Percentiles rank a stretch among this genome's conserved stretches.
Conservation (phyloP, 2,329 filamentous ascomycete genomes). For the Pseudogymnoascus sp. region DNA sequence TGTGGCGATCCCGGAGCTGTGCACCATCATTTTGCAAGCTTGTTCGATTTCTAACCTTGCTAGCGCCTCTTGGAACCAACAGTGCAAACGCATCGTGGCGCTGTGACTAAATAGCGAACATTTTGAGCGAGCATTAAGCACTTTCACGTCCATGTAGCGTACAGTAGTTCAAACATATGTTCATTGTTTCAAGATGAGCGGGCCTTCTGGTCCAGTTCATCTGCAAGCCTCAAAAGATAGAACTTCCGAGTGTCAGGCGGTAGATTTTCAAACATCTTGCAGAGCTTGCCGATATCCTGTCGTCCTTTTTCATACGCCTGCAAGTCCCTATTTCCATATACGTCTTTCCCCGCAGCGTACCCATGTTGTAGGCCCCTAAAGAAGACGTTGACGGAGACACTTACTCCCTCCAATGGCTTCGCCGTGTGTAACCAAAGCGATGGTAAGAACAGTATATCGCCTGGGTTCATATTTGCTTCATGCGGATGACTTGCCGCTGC, state of each 20-base stretch:
- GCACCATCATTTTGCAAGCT: not conserved
- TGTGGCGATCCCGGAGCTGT: not conserved
- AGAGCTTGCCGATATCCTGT: conserved; percentile 60
- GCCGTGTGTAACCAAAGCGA: conserved; percentile 79
- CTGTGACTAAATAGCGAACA: not conserved
- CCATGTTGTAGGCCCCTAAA: conserved; percentile 61
- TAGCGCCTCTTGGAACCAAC: not conserved
- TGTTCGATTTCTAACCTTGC: not conserved
- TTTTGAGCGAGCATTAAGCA: not conserved
- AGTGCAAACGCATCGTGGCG: not conserved
- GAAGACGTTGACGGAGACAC: conserved; percentile 83
- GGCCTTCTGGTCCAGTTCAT: conserved; percentile 45
- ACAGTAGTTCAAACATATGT: not conserved
- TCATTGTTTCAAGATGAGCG: not conserved
- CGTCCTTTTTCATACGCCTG: conserved; percentile 77
- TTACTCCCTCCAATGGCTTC: conserved; percentile 47
- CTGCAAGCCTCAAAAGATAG: conserved; percentile 63
- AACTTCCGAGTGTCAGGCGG: conserved; percentile 62
- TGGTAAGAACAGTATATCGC: conserved; percentile 74
- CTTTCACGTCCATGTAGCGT: not conserved
- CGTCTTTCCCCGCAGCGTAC: conserved; percentile 69
- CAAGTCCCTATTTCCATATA: conserved; percentile 82
- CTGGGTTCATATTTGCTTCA: conserved; percentile 56
- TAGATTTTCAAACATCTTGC: conserved; percentile 53
- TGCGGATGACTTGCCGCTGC: conserved; percentile 51